A percentile compares a stretch with the other conserved stretches of the same genome.
Evolutionary conservation across 129 eudicot genomes (phyloP).

Genomic region (Logfia minima): DNA sequence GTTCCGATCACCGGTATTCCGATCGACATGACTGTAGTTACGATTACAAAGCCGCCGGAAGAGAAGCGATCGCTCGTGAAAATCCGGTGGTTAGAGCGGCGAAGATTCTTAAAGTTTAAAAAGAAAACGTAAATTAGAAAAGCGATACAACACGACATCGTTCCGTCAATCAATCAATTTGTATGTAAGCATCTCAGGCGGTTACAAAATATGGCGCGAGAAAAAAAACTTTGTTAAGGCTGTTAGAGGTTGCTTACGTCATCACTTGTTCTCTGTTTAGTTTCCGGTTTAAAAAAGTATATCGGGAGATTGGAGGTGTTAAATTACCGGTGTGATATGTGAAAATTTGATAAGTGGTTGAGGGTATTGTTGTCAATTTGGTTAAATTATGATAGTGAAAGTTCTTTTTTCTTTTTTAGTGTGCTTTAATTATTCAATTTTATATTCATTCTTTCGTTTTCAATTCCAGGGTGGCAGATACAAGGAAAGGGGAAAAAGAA

Average conservation of each 20-base stretch:
- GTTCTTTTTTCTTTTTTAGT: slow-evolving; percentile 30
- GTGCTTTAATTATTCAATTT: slow-evolving; percentile 24
- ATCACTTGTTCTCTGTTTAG: slow-evolving; percentile 29
- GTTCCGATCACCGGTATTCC: slow-evolving; percentile 58
- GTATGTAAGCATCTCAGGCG: slow-evolving; percentile 21
- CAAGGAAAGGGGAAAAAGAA: slow-evolving; percentile 8
- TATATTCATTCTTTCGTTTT: slow-evolving; percentile 26
- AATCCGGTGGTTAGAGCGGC: slow-evolving; percentile 85
- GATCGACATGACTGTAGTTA: slow-evolving; percentile 47
- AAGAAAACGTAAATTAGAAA: not conserved
- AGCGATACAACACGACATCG: slow-evolving; percentile 22
- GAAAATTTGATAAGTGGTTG: slow-evolving; percentile 38
- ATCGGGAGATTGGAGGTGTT: slow-evolving; percentile 29
- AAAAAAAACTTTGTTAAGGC: not conserved
- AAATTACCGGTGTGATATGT: slow-evolving; percentile 33
- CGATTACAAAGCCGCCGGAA: slow-evolving; percentile 82
- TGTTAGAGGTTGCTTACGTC: slow-evolving; percentile 35
- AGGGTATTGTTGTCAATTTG: slow-evolving; percentile 69
- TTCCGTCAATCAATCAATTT: slow-evolving; percentile 24
- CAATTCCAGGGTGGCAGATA: slow-evolving; percentile 26
- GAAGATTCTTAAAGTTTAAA: slow-evolving; percentile 71
- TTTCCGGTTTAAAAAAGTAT: slow-evolving; percentile 21
- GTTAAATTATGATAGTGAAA: slow-evolving; percentile 41
- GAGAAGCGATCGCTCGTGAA: slow-evolving; percentile 81
- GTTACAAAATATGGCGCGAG: slow-evolving; percentile 34